phyloP scores from a whole-genome alignment of 768 basidiomycete genomes.

The Kwoniella dejecticola region DNA sequence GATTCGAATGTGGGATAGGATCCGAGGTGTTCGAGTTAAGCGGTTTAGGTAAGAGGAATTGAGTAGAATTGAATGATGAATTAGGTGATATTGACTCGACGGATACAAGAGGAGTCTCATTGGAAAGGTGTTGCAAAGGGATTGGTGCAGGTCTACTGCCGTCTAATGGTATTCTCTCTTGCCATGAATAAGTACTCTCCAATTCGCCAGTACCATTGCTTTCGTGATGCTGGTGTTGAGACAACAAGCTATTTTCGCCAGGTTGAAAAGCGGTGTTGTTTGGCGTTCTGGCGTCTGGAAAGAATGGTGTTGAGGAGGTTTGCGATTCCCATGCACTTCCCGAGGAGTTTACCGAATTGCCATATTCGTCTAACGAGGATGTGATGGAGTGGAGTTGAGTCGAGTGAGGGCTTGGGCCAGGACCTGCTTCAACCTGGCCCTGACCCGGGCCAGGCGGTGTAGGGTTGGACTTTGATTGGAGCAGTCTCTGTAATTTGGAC shows the following conservation, averaged over 20 bases:
- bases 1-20: constrained; percentile 29
- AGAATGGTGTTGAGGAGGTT: constrained; percentile 9
- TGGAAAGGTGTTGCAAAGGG: background rate
- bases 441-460: background rate
- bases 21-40: background rate
- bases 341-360: constrained; percentile 12
- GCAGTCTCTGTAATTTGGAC: background rate
- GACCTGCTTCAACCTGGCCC: background rate
- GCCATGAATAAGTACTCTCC: background rate
- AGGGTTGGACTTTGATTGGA: background rate
- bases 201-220: background rate
- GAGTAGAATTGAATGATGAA: background rate
- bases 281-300: constrained; percentile 31
- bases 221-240: no score
- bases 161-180: background rate
- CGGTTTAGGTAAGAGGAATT: constrained; percentile 1
- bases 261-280: constrained; percentile 28
- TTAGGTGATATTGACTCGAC: background rate
- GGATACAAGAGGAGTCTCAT: background rate
- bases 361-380: background rate
- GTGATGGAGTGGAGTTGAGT: background rate
- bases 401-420: background rate
- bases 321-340: constrained; percentile 13
- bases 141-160: constrained; percentile 1
- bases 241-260: background rate